Conservation (phyloP, 345 rosid genomes). For the Citrus glauca region DNA sequence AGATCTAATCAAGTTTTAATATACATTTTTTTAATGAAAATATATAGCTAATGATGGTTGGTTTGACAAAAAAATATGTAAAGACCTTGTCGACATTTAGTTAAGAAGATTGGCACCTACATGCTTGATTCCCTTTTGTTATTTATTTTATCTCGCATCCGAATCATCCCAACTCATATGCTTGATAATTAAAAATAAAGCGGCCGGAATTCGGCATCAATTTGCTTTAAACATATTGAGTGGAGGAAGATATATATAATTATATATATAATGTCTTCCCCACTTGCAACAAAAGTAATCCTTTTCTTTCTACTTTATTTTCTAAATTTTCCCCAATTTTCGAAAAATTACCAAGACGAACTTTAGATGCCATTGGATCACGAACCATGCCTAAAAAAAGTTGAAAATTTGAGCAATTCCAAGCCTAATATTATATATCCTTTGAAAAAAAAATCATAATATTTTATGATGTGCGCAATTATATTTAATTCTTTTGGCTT, state of each 20-base stretch:
- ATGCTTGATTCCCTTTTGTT: background rate
- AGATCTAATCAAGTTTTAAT: no score
- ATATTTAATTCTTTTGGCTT: background rate
- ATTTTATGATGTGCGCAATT: background rate
- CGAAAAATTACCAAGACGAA: background rate
- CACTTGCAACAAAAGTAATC: slow-evolving; percentile 1
- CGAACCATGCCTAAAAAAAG: background rate
- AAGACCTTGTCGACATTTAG: background rate
- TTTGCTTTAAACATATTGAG: background rate
- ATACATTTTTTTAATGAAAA: no score
- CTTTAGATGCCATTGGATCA: slow-evolving; percentile 5
- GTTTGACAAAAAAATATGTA: background rate
- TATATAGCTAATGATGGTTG: background rate
- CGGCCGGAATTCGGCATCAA: background rate
- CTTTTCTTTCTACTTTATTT: background rate
- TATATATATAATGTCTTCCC: background rate
- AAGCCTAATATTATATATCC: background rate
- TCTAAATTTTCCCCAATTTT: background rate
- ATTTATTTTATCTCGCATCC: background rate
- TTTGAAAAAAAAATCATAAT: no score
- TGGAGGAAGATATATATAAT: background rate
- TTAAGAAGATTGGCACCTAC: background rate
- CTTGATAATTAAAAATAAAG: background rate
- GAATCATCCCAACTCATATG: background rate
- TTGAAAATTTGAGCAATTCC: background rate